Percentiles rank a stretch among this genome's conserved stretches.
Evolutionary conservation across 2,329 filamentous ascomycete genomes (phyloP).

Genomic region (Scedosporium apiospermum): DNA sequence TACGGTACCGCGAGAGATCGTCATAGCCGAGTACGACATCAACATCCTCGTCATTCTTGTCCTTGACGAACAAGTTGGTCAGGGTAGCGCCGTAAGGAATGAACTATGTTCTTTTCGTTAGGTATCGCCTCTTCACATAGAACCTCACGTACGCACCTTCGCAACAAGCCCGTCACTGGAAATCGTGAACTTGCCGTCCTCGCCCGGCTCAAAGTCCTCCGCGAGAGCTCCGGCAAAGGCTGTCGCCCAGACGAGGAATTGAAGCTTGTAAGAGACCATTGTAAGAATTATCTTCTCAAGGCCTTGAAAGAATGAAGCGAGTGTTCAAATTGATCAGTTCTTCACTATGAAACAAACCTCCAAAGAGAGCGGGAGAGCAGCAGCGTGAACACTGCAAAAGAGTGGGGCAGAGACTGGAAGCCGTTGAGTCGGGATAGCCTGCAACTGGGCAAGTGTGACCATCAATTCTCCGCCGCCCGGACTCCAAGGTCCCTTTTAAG

Average conservation of each 20-base stretch:
- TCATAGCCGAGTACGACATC: constrained; percentile 58
- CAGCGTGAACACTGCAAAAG: neutral
- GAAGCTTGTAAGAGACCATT: neutral
- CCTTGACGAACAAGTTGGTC: constrained; percentile 53
- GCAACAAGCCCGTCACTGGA: constrained; percentile 14
- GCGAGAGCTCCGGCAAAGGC: neutral
- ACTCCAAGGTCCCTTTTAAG: neutral
- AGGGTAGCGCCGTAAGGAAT: constrained; percentile 53
- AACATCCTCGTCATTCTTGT: constrained; percentile 50
- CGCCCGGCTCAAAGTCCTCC: constrained; percentile 13
- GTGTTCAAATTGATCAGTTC: neutral
- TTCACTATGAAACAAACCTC: neutral
- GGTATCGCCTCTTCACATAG: neutral
- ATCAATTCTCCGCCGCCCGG: neutral
- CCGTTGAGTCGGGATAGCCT: neutral
- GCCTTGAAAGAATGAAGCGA: too few relatives aligned
- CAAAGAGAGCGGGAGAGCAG: neutral
- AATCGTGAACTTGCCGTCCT: constrained; percentile 25
- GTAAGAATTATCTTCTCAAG: neutral
- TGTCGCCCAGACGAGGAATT: neutral
- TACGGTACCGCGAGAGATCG: constrained; percentile 46
- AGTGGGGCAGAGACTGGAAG: neutral
- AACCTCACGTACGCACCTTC: neutral
- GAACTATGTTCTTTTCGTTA: constrained; percentile 21
- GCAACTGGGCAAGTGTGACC: neutral